phyloP scores from a whole-genome alignment of 805 yeast genomes.

The Phaffomyces opuntiae region DNA sequence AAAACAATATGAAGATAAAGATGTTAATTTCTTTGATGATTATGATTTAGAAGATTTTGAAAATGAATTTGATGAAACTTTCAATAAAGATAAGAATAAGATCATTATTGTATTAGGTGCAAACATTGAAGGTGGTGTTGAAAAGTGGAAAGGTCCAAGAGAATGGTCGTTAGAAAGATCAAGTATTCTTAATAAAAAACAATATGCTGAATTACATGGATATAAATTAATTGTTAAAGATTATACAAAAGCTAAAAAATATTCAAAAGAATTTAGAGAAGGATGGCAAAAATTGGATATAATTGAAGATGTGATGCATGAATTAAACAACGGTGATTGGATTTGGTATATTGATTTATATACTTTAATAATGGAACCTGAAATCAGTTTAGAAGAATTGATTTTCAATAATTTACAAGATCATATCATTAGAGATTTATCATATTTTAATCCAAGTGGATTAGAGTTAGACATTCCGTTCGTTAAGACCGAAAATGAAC shows the following conservation, averaged over 20 bases:
- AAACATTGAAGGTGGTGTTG: constrained; percentile 34
- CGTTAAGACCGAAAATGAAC: constrained; percentile 21
- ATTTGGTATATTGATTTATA: constrained; percentile 36
- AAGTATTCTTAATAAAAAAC: constrained; percentile 40
- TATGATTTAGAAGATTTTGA: constrained; percentile 9
- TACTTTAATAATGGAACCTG: constrained; percentile 36
- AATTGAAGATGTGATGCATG: constrained; percentile 29
- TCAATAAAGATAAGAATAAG: constrained; percentile 21
- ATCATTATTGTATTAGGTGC: constrained; percentile 33
- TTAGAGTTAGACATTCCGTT: constrained; percentile 27
- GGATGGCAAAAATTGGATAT: constrained; percentile 38
- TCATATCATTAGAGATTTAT: constrained; percentile 25
- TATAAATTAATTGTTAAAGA: constrained; percentile 41
- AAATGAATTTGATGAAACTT: constrained; percentile 1
- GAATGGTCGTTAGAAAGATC: constrained; percentile 42
- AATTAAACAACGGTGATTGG: constrained; percentile 28
- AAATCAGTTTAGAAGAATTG: constrained; percentile 27
- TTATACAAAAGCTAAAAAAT: constrained; percentile 38
- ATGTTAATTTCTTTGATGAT: constrained; percentile 8
- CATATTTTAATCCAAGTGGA: constrained; percentile 31
- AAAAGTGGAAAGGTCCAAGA: constrained; percentile 32
- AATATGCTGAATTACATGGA: constrained; percentile 40
- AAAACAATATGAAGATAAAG: constrained; percentile 8
- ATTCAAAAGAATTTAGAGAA: constrained; percentile 43
- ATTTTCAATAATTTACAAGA: constrained; percentile 26